A percentile compares a stretch with the other conserved stretches of the same genome.
Evolutionary conservation across 2,329 filamentous ascomycete genomes (phyloP).

Genomic region (Neonectria neomacrospora): DNA sequence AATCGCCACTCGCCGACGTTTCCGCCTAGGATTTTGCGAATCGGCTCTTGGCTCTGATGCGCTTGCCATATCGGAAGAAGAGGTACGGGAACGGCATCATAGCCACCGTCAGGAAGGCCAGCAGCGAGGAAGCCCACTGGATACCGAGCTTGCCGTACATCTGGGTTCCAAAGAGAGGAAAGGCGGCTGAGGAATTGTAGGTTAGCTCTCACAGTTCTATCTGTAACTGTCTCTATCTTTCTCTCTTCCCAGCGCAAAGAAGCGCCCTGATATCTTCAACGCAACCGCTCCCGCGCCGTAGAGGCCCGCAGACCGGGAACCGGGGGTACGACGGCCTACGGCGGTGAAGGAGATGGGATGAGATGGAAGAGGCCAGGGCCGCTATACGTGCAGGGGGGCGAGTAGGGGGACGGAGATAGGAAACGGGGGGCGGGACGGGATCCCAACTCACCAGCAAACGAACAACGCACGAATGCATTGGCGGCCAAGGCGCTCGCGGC

Average conservation of each 20-base stretch:
- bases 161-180: conserved; percentile 79
- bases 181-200: conserved; percentile 64
- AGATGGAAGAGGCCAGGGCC: conserved; percentile 7
- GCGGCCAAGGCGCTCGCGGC: conserved; percentile 84
- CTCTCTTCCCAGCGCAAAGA: background rate
- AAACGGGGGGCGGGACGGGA: conserved; percentile 10
- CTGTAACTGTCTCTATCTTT: conserved; percentile 7
- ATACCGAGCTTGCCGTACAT: conserved; percentile 78
- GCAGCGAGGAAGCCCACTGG: conserved; percentile 73
- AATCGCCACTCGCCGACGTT: background rate
- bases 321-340: conserved; percentile 14
- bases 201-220: conserved; percentile 27
- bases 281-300: conserved; percentile 1
- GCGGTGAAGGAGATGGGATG: conserved; percentile 20
- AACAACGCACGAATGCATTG: conserved; percentile 81
- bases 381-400: background rate
- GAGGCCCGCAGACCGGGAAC: conserved; percentile 12
- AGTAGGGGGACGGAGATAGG: background rate
- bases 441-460: conserved; percentile 71
- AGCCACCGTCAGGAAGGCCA: conserved; percentile 69
- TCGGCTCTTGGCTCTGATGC: conserved; percentile 64
- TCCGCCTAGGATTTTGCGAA: conserved; percentile 55
- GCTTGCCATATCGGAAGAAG: conserved; percentile 71
- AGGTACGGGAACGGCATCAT: conserved; percentile 74
- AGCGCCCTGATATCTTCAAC: conserved; percentile 1